Evolutionary conservation across 2,329 filamentous ascomycete genomes (phyloP).

Genomic region (Botrytis aclada): DNA sequence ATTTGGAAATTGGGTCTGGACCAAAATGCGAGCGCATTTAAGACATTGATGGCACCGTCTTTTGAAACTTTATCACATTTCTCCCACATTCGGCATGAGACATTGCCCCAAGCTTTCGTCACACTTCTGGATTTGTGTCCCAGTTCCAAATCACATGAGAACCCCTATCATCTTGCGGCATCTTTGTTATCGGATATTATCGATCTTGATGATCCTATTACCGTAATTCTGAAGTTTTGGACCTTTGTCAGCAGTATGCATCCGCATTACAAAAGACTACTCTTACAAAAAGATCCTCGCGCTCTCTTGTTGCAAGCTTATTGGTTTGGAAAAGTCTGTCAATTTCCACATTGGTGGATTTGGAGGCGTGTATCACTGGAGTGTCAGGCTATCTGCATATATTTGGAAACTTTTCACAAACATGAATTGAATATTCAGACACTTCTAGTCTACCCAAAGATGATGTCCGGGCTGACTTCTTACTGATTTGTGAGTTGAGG

Average conservation of each 20-base stretch:
- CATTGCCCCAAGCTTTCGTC: constrained; percentile 18
- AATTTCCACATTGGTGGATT: constrained; percentile 47
- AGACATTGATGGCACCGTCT: not conserved
- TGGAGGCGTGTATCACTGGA: constrained; percentile 46
- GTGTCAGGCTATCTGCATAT: constrained; percentile 48
- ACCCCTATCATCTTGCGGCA: constrained; percentile 24
- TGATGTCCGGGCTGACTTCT: not conserved
- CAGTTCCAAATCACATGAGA: constrained; percentile 15
- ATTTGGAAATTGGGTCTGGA: constrained; percentile 43
- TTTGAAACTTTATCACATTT: not conserved
- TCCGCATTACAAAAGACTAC: constrained; percentile 43
- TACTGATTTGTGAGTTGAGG: not conserved
- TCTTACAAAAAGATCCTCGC: constrained; percentile 50
- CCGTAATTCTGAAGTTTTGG: constrained; percentile 46
- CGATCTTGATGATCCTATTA: constrained; percentile 33
- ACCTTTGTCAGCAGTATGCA: constrained; percentile 47
- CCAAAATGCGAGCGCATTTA: constrained; percentile 1
- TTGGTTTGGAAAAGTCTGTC: constrained; percentile 52
- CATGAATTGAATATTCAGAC: constrained; percentile 24
- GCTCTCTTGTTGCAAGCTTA: constrained; percentile 55
- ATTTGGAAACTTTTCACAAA: constrained; percentile 39
- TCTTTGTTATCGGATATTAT: constrained; percentile 20
- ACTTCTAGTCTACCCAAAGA: constrained; percentile 25
- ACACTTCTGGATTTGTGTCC: constrained; percentile 21
- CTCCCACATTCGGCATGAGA: not conserved